Evolutionary conservation across 306 rosid genomes (phyloP), one percentile per base, ranked within the genome.

Genomic region (Phaseolus lunatus): DNA sequence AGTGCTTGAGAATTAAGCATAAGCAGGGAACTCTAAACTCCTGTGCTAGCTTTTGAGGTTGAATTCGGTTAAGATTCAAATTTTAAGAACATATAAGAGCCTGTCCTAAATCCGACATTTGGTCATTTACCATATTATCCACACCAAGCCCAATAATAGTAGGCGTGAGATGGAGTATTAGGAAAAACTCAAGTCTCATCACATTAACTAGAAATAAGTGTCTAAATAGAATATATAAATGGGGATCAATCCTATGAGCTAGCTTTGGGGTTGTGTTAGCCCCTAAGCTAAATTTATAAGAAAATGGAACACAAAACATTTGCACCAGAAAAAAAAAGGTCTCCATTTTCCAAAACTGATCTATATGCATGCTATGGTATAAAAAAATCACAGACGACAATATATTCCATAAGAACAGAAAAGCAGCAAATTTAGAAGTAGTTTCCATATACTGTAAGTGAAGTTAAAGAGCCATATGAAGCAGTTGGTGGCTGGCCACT

Each of bases 361-460:
- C 71, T 58, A 80, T 16, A 67, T 39, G 54, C 61, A 72, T 71
- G 69, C 45, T 27, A 24, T 13, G 39, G 33, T 16, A 27, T 54
- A 45, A 70, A 24, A 13, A 27, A 74, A 74, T 49, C 22, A 19
- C 22, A 18, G 22, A 31, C 24, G 18, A 47, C 52, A 61, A n/a
- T 74, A 75, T 44, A 75, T 61, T 52, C 70, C 16, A n/a, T 20
- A 20, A 43, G 27, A 73, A 41, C 44, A 65, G 68, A 6, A 72
- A 74, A 83, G 73, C 61, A 7, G 73, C 54, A 73, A 70, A 70
- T 33, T 43, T 53, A 62, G 69, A 35, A 45, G 24, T 23, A 68
- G 20, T 44, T 79, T 52, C 48, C 44, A 61, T 45, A 50, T 54
- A 70, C 37, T 67, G 47, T 64, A 9, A 5, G 69, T 59, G 61